phyloP scores from a whole-genome alignment of 352 stramenopile species.

The Globisporangium canariense region DNA sequence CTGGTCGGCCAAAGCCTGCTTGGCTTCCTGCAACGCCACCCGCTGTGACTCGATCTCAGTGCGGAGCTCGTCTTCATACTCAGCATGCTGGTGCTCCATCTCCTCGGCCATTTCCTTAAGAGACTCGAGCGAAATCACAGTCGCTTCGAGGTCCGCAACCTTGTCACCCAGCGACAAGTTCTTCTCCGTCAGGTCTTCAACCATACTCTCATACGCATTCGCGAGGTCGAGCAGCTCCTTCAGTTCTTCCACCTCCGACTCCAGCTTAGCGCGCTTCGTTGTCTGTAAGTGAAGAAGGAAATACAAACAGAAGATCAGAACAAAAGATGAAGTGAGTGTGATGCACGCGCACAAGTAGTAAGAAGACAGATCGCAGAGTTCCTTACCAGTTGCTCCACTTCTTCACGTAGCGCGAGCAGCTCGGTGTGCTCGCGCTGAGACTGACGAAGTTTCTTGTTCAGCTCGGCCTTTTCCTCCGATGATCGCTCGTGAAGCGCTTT shows the following conservation, averaged over 20 bases:
- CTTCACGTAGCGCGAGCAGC: constrained; percentile 53
- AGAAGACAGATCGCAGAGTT: constrained; percentile 2
- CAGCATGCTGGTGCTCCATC: constrained; percentile 85
- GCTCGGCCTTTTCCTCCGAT: constrained; percentile 74
- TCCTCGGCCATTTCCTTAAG: constrained; percentile 85
- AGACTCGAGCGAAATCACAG: constrained; percentile 69
- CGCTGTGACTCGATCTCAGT: constrained; percentile 66
- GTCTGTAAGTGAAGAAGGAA: constrained; percentile 25
- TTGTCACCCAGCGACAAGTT: constrained; percentile 83
- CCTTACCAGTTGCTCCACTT: constrained; percentile 65
- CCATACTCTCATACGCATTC: constrained; percentile 86
- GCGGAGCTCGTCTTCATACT: constrained; percentile 77
- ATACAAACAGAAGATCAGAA: background rate
- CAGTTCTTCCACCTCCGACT: constrained; percentile 75
- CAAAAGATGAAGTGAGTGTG: background rate
- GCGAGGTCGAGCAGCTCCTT: constrained; percentile 86
- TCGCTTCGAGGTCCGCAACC: constrained; percentile 69
- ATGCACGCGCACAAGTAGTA: background rate
- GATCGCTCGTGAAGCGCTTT: constrained; percentile 82
- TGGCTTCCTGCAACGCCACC: constrained; percentile 51
- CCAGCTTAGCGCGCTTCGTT: constrained; percentile 46
- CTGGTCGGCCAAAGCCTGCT: constrained; percentile 44
- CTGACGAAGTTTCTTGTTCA: constrained; percentile 78
- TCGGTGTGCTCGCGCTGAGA: constrained; percentile 70
- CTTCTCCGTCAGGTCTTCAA: constrained; percentile 87